phyloP scores from a whole-genome alignment of 1,139 yeast genomes.

The Suhomyces chickasaworum region DNA sequence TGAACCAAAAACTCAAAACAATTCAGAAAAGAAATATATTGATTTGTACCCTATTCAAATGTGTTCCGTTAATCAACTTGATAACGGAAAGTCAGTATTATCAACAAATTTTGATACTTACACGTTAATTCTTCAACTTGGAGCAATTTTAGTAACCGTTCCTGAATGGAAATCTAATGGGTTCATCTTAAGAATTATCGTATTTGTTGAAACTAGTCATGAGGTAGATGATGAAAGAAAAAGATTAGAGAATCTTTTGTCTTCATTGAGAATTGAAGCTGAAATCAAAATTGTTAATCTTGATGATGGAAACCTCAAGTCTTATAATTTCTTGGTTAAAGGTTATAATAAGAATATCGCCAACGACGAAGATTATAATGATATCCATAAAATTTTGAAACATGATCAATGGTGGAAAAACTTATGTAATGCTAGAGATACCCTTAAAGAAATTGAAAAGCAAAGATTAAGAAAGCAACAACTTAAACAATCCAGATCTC shows the following conservation, averaged over 20 bases:
- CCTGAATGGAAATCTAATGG: constrained; percentile 81
- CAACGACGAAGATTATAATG: constrained; percentile 31
- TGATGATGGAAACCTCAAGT: constrained; percentile 56
- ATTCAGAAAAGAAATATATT: constrained; percentile 54
- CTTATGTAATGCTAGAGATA: constrained; percentile 55
- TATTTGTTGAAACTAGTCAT: constrained; percentile 74
- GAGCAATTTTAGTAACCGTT: constrained; percentile 88
- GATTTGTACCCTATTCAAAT: constrained; percentile 95
- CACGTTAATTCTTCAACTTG: constrained; percentile 86
- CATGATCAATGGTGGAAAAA: constrained; percentile 68
- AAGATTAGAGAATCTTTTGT: constrained; percentile 63
- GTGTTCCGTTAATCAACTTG: constrained; percentile 75
- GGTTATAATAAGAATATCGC: constrained; percentile 48
- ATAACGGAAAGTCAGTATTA: constrained; percentile 66
- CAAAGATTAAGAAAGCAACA: constrained; percentile 19
- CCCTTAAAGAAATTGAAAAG: constrained; percentile 40
- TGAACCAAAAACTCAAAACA: constrained; percentile 8
- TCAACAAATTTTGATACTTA: constrained; percentile 95
- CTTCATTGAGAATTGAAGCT: constrained; percentile 82
- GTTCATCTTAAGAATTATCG: constrained; percentile 75
- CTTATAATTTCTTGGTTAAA: constrained; percentile 75
- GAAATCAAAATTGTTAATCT: constrained; percentile 71
- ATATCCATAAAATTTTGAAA: constrained; percentile 34
- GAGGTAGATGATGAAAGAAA: constrained; percentile 72
- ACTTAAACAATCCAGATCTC: constrained; percentile 9